phyloP scores from a whole-genome alignment of 495 filamentous ascomycete genomes.

The Tuber magnatum region DNA sequence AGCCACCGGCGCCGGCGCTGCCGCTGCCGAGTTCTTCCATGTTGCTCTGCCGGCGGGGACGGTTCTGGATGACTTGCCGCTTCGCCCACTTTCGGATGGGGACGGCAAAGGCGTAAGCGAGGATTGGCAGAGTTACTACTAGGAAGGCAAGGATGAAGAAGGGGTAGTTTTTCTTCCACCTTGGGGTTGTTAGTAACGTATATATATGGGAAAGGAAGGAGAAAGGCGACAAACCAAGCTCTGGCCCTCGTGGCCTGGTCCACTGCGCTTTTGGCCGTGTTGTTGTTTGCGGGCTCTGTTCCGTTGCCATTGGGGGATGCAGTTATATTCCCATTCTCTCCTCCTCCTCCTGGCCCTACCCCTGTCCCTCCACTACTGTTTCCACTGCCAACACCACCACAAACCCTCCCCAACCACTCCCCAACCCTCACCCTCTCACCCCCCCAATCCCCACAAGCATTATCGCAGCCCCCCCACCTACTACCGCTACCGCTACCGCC shows the following conservation, averaged over 20 bases:
- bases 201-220: background rate
- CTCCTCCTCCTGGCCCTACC: background rate
- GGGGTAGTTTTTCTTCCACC: slow-evolving; percentile 36
- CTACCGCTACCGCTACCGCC: background rate
- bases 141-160: slow-evolving; percentile 39
- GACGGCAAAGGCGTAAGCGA: slow-evolving; percentile 29
- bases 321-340: background rate
- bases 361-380: background rate
- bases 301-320: background rate
- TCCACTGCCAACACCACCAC: slow-evolving; percentile 14
- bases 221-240: slow-evolving; percentile 13
- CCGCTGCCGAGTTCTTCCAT: slow-evolving; percentile 18
- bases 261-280: slow-evolving; percentile 1
- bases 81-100: slow-evolving; percentile 36
- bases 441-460: slow-evolving; percentile 14
- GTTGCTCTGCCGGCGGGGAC: slow-evolving; percentile 19
- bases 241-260: slow-evolving; percentile 21
- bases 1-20: background rate
- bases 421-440: slow-evolving; percentile 16
- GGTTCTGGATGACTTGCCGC: slow-evolving; percentile 23
- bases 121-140: slow-evolving; percentile 29
- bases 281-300: background rate
- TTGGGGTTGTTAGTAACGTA: slow-evolving; percentile 9
- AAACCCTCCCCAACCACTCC: slow-evolving; percentile 24
- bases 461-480: slow-evolving; percentile 28